These are phyloP conservation scores for Trametes coccinea DNA, from an alignment of 768 basidiomycete species.

Conservation along the genomic window DNA sequence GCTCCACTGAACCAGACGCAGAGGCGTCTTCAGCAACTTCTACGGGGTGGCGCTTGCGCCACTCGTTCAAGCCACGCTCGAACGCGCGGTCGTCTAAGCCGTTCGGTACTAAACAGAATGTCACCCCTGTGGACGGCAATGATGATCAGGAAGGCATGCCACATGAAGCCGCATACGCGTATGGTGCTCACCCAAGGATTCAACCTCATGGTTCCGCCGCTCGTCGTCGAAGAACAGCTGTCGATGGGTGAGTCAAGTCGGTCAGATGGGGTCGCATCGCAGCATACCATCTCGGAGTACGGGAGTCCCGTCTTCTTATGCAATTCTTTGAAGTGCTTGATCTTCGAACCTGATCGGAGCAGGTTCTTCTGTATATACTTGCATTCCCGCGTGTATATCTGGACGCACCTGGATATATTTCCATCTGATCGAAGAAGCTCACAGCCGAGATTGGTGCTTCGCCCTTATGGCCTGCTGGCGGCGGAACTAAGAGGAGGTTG, in stretches of 20 bases:
- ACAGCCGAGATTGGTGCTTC: constrained; percentile 47
- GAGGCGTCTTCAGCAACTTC: constrained; percentile 27
- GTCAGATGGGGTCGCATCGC: background rate
- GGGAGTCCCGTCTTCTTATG: constrained; percentile 53
- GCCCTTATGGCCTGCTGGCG: constrained; percentile 34
- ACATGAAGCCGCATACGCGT: background rate
- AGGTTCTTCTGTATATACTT: no score
- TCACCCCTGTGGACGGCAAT: constrained; percentile 59
- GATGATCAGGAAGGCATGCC: background rate
- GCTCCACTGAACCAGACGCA: background rate
- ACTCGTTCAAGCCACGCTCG: constrained; percentile 68
- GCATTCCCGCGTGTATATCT: no score
- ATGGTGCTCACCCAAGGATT: constrained; percentile 34
- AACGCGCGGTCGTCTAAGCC: constrained; percentile 66
- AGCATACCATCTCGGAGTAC: constrained; percentile 51
- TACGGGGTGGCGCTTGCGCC: constrained; percentile 54
- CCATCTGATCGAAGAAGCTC: constrained; percentile 65
- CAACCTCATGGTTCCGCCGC: constrained; percentile 45
- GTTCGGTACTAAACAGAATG: constrained; percentile 68
- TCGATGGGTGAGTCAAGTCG: background rate
- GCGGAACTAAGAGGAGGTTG: constrained; percentile 56
- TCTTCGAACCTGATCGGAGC: constrained; percentile 61
- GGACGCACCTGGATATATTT: constrained; percentile 68
- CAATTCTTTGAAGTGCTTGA: constrained; percentile 75
- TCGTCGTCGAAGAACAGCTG: constrained; percentile 58